These are phyloP conservation scores for Brassica nigra DNA, from an alignment of 345 rosid genomes.

Conservation along the genomic window DNA sequence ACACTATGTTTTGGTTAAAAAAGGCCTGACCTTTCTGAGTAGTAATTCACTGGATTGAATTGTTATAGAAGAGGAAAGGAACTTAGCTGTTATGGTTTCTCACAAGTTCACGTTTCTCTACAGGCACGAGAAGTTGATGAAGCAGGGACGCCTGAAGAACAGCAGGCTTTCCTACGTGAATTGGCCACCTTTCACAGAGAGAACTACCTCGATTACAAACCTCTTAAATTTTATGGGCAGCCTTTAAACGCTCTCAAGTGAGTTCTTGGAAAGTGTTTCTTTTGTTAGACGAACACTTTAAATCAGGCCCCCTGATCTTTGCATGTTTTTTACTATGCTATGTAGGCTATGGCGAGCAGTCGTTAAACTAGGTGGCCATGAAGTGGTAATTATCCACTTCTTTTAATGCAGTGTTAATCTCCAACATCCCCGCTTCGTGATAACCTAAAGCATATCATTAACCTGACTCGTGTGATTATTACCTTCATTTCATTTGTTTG, in stretches of 20 bases:
- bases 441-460: constrained; percentile 15
- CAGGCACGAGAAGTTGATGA: constrained; percentile 62
- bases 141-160: constrained; percentile 70
- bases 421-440: constrained; percentile 20
- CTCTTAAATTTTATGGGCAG: constrained; percentile 74
- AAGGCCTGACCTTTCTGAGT: neutral
- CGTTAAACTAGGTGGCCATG: constrained; percentile 80
- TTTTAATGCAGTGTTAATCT: neutral
- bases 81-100: constrained; percentile 1
- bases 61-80: neutral
- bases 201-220: constrained; percentile 62
- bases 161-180: constrained; percentile 64
- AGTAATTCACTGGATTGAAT: neutral
- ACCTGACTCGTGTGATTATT: neutral
- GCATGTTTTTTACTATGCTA: constrained; percentile 23
- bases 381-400: constrained; percentile 58
- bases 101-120: constrained; percentile 26
- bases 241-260: constrained; percentile 80
- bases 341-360: constrained; percentile 86
- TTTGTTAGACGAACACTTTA: neutral
- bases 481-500: neutral
- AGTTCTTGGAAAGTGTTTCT: constrained; percentile 36
- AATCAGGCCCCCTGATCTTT: constrained; percentile 21
- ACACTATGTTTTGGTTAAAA: neutral
- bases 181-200: constrained; percentile 63